Percentiles rank a stretch among this genome's conserved stretches.
These are phyloP conservation scores for Pythium brassicae DNA, from an alignment of 352 stramenopile genomes.

Conservation along the genomic window DNA sequence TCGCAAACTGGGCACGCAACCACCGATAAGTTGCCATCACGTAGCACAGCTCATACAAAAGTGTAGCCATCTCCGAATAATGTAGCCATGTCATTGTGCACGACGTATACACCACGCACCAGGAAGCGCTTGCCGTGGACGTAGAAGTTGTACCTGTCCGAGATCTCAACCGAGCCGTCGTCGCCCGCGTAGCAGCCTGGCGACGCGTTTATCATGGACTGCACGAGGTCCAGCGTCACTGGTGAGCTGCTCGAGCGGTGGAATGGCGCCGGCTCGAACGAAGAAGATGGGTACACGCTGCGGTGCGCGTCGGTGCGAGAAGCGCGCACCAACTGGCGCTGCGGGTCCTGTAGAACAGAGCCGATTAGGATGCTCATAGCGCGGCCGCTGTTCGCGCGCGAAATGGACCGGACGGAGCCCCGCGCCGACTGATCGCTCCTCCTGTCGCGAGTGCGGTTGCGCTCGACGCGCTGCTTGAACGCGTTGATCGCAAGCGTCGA, in stretches of 20 bases:
- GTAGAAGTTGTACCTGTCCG: slow-evolving; percentile 59
- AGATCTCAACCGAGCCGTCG: slow-evolving; percentile 44
- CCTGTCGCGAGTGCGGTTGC: slow-evolving; percentile 9
- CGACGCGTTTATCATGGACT: slow-evolving; percentile 10
- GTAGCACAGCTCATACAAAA: no score
- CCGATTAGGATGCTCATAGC: not conserved
- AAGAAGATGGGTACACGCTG: not conserved
- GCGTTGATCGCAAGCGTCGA: slow-evolving; percentile 13
- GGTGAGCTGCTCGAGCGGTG: slow-evolving; percentile 1
- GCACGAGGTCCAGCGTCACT: slow-evolving; percentile 1
- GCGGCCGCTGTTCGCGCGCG: slow-evolving; percentile 2
- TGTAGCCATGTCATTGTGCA: not conserved
- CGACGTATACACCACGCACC: no score
- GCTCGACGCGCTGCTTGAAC: slow-evolving; percentile 13
- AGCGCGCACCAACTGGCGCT: no score
- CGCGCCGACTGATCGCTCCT: not conserved
- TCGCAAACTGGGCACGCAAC: slow-evolving; percentile 26
- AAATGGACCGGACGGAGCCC: slow-evolving; percentile 1
- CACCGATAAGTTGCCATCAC: no score
- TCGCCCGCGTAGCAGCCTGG: slow-evolving; percentile 47
- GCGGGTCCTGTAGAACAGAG: not conserved
- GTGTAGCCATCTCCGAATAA: not conserved
- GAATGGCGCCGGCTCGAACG: not conserved
- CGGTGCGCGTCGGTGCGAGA: not conserved
- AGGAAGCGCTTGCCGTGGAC: slow-evolving; percentile 46